phyloP scores from a whole-genome alignment of 2,329 filamentous ascomycete species.

The Penicillium sp. region DNA sequence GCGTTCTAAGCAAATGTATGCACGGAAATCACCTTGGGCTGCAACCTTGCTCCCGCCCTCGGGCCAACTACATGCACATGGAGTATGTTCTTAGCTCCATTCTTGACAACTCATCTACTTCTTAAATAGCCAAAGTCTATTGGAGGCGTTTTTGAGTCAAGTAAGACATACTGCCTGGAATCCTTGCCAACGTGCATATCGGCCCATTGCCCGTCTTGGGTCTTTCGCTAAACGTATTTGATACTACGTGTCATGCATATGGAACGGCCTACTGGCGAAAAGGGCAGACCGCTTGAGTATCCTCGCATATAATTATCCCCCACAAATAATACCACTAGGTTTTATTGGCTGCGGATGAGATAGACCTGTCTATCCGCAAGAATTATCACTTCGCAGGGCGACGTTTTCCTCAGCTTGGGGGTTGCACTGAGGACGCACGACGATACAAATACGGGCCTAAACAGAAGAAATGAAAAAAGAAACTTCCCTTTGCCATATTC shows the following conservation, averaged over 20 bases:
- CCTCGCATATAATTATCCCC: not conserved
- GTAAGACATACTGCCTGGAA: not conserved
- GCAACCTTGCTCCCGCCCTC: not conserved
- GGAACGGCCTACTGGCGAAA: not conserved
- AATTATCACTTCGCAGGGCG: not conserved
- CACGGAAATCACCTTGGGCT: not conserved
- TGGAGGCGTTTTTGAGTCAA: no score
- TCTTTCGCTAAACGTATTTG: not conserved
- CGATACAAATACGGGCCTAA: not conserved
- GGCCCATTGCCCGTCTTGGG: not conserved
- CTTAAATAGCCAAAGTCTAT: not conserved
- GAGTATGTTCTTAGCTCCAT: not conserved
- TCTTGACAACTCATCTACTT: not conserved
- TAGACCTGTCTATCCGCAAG: not conserved
- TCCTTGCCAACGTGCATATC: not conserved
- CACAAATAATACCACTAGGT: not conserved
- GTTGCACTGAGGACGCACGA: not conserved
- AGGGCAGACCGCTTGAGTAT: not conserved
- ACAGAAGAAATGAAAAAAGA: not conserved
- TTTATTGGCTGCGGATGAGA: not conserved
- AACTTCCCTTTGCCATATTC: not conserved
- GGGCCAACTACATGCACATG: not conserved
- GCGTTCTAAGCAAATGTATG: not conserved
- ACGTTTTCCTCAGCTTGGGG: not conserved
- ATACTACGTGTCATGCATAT: slow-evolving; percentile 1